A percentile compares a stretch with the other conserved stretches of the same genome.
These are phyloP conservation scores for Fagopyrum homotropicum DNA, from an alignment of 148 eudicot genomes.

Conservation along the genomic window DNA sequence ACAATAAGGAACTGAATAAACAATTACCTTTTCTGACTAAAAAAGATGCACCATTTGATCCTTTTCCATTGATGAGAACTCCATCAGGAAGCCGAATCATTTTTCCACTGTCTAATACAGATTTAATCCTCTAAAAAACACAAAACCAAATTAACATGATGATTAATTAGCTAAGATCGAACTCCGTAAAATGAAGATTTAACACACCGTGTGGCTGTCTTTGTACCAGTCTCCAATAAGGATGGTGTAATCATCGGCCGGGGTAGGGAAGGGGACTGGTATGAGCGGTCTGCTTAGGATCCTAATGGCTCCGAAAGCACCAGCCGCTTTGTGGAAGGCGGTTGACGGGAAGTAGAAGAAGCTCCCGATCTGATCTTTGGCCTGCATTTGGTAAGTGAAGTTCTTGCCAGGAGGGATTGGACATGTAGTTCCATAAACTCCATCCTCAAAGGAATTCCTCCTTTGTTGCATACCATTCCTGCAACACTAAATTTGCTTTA, in stretches of 20 bases:
- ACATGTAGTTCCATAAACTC: constrained; percentile 79
- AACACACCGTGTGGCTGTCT: constrained; percentile 36
- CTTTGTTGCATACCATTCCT: constrained; percentile 85
- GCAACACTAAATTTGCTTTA: neutral
- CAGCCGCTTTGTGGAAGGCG: constrained; percentile 75
- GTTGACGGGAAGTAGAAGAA: constrained; percentile 80
- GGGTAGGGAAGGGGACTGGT: constrained; percentile 73
- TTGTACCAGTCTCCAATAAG: constrained; percentile 79
- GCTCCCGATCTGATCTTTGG: constrained; percentile 85
- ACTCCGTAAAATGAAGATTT: neutral
- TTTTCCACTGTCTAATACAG: constrained; percentile 48
- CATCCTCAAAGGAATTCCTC: constrained; percentile 70
- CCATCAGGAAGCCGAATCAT: constrained; percentile 53
- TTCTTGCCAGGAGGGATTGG: constrained; percentile 84
- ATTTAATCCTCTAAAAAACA: constrained; percentile 25
- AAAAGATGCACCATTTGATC: constrained; percentile 42
- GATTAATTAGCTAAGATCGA: neutral
- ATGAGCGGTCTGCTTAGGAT: constrained; percentile 62
- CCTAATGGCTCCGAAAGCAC: constrained; percentile 70
- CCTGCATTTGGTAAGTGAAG: constrained; percentile 67
- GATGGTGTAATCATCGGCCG: constrained; percentile 50
- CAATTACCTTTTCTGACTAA: constrained; percentile 47
- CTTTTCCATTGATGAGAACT: constrained; percentile 56
- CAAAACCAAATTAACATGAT: neutral
- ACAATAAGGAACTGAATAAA: neutral